Base-by-base conservation (phyloP, 192 early-diverging fungal species). In the Backusella liffmaniae region DNA sequence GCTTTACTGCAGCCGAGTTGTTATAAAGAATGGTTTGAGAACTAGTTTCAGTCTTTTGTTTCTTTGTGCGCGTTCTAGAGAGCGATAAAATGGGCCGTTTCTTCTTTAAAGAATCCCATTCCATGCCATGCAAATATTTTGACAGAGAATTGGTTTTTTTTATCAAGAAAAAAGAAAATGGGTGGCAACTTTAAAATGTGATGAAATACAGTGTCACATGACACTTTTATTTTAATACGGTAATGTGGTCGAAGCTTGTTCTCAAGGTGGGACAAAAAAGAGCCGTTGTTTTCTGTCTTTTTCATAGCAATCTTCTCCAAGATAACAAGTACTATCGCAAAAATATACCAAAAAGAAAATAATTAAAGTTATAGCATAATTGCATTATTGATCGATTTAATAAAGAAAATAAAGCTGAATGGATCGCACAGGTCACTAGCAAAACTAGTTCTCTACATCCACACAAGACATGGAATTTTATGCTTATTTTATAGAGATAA, bases 91-190 rank as follows among this genome's bases (percentile, higher is more conserved):
- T 62, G 21, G 56, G 56, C 26, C 56, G 21, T 62, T 29, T 62
- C 56, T 62, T 62, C 56, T 59, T 59, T 26, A 59, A 2, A 59
- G 53, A 59, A 23, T 59, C 53, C 53, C 53, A 59, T 59, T 59
- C 53, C 53, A 59, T 59, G n/a, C 53, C 53, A 59, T 59, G 53
- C 53, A 59, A 59, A 15, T 44, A 49, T 49, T 49, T 49, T 49
- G 46, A 49, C 46, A 49, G 46, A 49, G 6, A 49, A 49, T 41
- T 41, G 15, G 15, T 18, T 44, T 4, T 5, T 44, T 16, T 44
- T 44, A 15, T 44, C 13, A 44, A 44, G 42, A 53, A n/a, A 53
- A 5, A 53, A 51, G 46, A 51, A 51, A 51, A n/a, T 6, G n/a
- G 18, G 2, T 7, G 5, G 7, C 18, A n/a, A 18, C n/a, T 21